Conservation (phyloP, 1,284 basidiomycete genomes). For the Pseudomicrostroma phylloplanum region DNA sequence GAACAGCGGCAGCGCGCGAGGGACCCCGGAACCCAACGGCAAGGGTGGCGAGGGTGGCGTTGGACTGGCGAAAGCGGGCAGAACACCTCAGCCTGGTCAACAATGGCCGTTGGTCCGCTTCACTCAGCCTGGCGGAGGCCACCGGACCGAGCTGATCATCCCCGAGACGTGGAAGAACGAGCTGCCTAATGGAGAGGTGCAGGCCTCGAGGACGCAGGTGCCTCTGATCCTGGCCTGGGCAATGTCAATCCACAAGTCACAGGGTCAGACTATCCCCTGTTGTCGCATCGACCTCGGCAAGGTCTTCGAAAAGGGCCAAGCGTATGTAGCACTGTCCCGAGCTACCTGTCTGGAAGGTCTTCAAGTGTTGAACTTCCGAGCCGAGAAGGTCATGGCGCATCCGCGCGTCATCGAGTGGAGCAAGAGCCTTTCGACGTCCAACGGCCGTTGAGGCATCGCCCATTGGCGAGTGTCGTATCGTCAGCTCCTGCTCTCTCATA, state of each 20-base stretch:
- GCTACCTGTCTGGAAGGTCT: conserved; percentile 85
- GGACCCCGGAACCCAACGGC: background rate
- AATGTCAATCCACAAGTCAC: conserved; percentile 50
- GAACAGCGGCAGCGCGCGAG: background rate
- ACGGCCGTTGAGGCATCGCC: too few species aligned
- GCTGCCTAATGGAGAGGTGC: conserved; percentile 50
- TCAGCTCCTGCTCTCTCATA: too few species aligned
- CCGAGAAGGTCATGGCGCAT: conserved; percentile 38
- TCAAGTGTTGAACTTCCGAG: conserved; percentile 73
- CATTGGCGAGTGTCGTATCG: too few species aligned
- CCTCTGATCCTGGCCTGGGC: conserved; percentile 50
- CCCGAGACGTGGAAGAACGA: conserved; percentile 51
- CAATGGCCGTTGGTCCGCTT: conserved; percentile 46
- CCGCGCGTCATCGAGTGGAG: conserved; percentile 42
- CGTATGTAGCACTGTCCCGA: conserved; percentile 91
- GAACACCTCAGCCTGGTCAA: conserved; percentile 9
- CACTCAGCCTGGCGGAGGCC: conserved; percentile 25
- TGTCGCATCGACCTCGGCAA: conserved; percentile 44
- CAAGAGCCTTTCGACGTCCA: conserved; percentile 6
- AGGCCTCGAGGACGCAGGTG: conserved; percentile 39
- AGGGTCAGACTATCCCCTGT: conserved; percentile 46
- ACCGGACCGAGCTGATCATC: conserved; percentile 30
- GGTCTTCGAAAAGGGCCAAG: conserved; percentile 58
- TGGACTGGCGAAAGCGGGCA: background rate
- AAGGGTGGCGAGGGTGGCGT: background rate